A percentile compares a stretch with the other conserved stretches of the same genome.
Conservation (phyloP, 129 eudicot genomes). For the Saussurea involucrata region DNA sequence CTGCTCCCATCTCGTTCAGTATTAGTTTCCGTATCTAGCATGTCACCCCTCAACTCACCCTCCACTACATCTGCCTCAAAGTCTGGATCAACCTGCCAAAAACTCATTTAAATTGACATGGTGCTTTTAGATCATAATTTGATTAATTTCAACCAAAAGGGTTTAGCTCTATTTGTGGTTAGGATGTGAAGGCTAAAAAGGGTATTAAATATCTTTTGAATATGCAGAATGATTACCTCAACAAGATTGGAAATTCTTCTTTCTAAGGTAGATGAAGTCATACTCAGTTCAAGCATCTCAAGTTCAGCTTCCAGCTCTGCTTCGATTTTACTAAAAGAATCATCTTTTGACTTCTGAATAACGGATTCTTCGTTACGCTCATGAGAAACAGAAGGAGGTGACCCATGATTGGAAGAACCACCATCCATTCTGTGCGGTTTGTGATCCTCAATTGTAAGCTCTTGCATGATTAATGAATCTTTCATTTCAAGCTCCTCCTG, state of each 20-base stretch:
- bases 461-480: slow-evolving; percentile 66
- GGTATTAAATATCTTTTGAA: neutral
- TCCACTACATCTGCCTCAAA: slow-evolving; percentile 39
- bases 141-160: neutral
- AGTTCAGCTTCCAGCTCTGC: slow-evolving; percentile 92
- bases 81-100: slow-evolving; percentile 53
- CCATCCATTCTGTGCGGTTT: slow-evolving; percentile 36
- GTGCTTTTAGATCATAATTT: neutral
- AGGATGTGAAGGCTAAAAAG: neutral
- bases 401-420: slow-evolving; percentile 24
- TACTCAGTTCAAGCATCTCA: slow-evolving; percentile 63
- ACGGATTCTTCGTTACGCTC: slow-evolving; percentile 20
- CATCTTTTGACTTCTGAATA: slow-evolving; percentile 34
- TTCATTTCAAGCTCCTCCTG: slow-evolving; percentile 89
- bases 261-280: slow-evolving; percentile 53
- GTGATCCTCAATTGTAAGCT: slow-evolving; percentile 42
- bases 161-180: neutral
- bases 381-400: slow-evolving; percentile 22
- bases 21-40: slow-evolving; percentile 26
- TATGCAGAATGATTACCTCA: slow-evolving; percentile 44
- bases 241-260: slow-evolving; percentile 42
- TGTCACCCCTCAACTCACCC: slow-evolving; percentile 62
- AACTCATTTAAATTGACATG: neutral
- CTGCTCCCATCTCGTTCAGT: slow-evolving; percentile 44
- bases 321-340: slow-evolving; percentile 64